Conservation (phyloP, 768 basidiomycete genomes). For the Tylopilus plumbeoviolaceoides region DNA sequence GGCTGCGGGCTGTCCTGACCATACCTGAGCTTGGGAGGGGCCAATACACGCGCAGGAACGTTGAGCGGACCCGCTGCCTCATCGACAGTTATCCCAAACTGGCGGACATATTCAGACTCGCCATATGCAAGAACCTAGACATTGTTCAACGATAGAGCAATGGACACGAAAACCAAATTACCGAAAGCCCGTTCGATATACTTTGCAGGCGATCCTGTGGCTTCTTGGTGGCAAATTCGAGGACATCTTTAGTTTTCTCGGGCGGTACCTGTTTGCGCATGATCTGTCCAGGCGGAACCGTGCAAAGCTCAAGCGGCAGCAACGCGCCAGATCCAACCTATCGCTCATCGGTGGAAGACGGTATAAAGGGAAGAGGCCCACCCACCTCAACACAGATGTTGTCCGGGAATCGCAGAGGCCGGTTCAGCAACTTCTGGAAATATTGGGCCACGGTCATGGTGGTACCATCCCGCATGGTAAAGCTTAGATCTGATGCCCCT, state of each 20-base stretch:
- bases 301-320: slow-evolving; percentile 65
- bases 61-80: slow-evolving; percentile 47
- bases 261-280: slow-evolving; percentile 69
- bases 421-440: slow-evolving; percentile 51
- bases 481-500: slow-evolving; percentile 52
- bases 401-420: slow-evolving; percentile 54
- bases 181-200: slow-evolving; percentile 52
- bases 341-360: slow-evolving; percentile 20
- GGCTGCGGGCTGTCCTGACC: slow-evolving; percentile 52
- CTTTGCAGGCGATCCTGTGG: slow-evolving; percentile 54
- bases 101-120: slow-evolving; percentile 68
- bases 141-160: not conserved
- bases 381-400: slow-evolving; percentile 66
- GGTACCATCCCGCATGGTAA: slow-evolving; percentile 55
- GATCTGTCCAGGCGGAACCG: slow-evolving; percentile 60
- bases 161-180: slow-evolving; percentile 20
- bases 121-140: slow-evolving; percentile 60
- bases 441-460: slow-evolving; percentile 58
- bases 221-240: slow-evolving; percentile 63
- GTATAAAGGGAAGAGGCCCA: not conserved
- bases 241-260: slow-evolving; percentile 58
- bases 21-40: slow-evolving; percentile 64
- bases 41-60: slow-evolving; percentile 59
- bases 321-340: slow-evolving; percentile 61
- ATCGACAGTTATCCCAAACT: slow-evolving; percentile 67